phyloP scores from a whole-genome alignment of 2,329 filamentous ascomycete species.

The Diplodia corticola region DNA sequence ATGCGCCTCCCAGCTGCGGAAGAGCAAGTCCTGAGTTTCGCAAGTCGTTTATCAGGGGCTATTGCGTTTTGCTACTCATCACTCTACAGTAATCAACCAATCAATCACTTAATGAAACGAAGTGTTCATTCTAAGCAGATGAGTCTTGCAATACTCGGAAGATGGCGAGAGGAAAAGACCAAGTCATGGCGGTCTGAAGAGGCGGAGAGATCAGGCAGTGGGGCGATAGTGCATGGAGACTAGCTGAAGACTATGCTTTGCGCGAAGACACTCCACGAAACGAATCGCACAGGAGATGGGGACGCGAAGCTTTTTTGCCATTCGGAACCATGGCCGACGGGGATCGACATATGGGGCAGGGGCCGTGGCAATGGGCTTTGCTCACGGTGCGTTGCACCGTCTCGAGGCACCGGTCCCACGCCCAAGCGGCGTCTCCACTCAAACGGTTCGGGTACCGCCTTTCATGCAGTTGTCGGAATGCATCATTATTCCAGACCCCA shows the following conservation, averaged over 20 bases:
- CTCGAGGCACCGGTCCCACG: neutral
- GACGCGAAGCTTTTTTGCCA: neutral
- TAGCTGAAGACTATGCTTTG: neutral
- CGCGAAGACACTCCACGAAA: too few species aligned
- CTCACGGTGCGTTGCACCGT: neutral
- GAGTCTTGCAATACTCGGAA: neutral
- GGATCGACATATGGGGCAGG: neutral
- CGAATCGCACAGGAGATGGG: neutral
- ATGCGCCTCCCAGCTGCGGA: neutral
- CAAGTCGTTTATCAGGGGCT: neutral
- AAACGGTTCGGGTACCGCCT: conserved; percentile 7
- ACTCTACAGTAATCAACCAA: neutral
- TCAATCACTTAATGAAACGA: neutral
- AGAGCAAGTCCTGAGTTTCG: neutral
- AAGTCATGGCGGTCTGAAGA: neutral
- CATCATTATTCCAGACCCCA: conserved; percentile 1
- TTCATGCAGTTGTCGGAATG: neutral
- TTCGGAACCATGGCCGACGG: neutral
- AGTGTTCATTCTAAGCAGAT: neutral
- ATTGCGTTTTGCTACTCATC: neutral
- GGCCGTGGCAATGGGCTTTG: neutral
- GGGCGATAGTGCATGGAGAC: neutral
- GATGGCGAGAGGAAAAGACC: neutral
- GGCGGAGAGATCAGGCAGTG: neutral
- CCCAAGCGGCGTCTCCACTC: neutral